These are phyloP conservation scores for Bertia moriformis DNA, from an alignment of 2,329 filamentous ascomycete species.

Conservation along the genomic window DNA sequence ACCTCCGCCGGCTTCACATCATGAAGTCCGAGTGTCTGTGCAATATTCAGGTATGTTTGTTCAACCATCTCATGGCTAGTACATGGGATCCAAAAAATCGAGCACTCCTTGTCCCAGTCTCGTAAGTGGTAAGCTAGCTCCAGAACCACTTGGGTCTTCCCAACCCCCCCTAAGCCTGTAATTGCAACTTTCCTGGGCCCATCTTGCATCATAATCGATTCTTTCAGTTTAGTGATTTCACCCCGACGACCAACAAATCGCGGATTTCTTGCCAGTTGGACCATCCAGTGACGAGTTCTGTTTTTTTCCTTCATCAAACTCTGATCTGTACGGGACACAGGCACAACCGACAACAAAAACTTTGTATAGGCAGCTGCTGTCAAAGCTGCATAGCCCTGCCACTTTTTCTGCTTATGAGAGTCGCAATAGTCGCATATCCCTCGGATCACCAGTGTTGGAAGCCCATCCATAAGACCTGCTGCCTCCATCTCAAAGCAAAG, in stretches of 20 bases:
- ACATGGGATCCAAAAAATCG: constrained; percentile 11
- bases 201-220: constrained; percentile 1
- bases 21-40: constrained; percentile 4
- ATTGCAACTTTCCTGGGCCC: constrained; percentile 6
- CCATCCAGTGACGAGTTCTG: background rate
- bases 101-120: constrained; percentile 5
- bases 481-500: constrained; percentile 2
- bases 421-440: constrained; percentile 5
- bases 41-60: constrained; percentile 8
- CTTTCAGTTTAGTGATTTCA: constrained; percentile 3
- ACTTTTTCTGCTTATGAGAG: constrained; percentile 3
- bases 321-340: background rate
- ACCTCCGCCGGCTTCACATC: background rate
- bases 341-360: background rate
- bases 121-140: constrained; percentile 9
- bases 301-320: background rate
- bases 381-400: constrained; percentile 3
- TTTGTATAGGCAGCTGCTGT: constrained; percentile 5
- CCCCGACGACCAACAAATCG: constrained; percentile 5
- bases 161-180: constrained; percentile 8
- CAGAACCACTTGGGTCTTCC: constrained; percentile 11
- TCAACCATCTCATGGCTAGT: constrained; percentile 8
- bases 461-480: background rate
- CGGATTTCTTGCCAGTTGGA: constrained; percentile 5
- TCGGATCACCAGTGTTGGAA: constrained; percentile 3